Conservation (phyloP, 257 asterid genomes). For the Przewalskia tangutica region DNA sequence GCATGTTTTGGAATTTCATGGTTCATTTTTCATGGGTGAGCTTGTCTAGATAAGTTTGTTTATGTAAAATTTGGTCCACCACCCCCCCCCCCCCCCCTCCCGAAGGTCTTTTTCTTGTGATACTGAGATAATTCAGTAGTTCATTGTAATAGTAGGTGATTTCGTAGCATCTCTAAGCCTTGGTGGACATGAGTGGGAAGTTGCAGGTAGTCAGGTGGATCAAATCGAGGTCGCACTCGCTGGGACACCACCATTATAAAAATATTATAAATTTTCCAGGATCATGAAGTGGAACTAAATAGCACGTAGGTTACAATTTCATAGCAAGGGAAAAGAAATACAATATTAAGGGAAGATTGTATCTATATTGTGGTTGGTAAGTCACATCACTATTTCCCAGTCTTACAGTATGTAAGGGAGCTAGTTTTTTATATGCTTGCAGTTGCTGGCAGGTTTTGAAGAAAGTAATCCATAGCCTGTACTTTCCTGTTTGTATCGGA, state of each 20-base stretch:
- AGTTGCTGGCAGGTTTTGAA: background rate
- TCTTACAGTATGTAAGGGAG: background rate
- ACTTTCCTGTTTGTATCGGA: background rate
- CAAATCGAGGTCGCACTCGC: background rate
- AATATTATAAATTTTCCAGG: background rate
- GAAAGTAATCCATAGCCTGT: background rate
- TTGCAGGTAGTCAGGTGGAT: background rate
- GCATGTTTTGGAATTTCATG: background rate
- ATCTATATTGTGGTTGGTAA: background rate
- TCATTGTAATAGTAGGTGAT: background rate
- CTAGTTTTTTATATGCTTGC: background rate
- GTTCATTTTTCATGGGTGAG: background rate
- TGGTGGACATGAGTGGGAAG: background rate
- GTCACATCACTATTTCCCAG: background rate
- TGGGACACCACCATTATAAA: background rate
- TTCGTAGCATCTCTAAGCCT: background rate
- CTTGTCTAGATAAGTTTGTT: background rate
- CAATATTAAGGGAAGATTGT: background rate
- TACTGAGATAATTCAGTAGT: background rate
- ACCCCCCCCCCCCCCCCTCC: no score
- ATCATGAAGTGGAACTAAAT: background rate
- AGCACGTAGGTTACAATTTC: background rate
- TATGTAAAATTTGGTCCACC: background rate
- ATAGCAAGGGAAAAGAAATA: background rate
- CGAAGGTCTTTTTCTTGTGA: background rate